phyloP scores from a whole-genome alignment of 2,329 filamentous ascomycete species.

The Hymenoscyphus fraxineus region DNA sequence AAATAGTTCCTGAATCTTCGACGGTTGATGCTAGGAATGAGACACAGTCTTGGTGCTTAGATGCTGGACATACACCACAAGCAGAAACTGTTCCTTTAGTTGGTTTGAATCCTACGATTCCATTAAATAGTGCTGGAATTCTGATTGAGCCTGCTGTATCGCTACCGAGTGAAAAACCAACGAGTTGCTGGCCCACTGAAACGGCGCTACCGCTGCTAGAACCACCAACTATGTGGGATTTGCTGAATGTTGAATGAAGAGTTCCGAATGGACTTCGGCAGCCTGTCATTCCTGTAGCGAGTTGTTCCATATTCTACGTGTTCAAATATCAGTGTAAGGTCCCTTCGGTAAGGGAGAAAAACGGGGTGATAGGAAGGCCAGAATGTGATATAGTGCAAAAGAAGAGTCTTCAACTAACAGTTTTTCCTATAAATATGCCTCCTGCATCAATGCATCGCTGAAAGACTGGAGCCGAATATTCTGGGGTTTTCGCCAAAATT shows the following conservation, averaged over 20 bases:
- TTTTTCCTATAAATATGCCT: slow-evolving; percentile 55
- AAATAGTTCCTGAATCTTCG: slow-evolving; percentile 45
- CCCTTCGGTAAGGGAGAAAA: neutral
- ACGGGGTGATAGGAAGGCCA: neutral
- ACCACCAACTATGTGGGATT: slow-evolving; percentile 49
- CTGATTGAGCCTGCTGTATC: slow-evolving; percentile 52
- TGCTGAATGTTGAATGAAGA: slow-evolving; percentile 45
- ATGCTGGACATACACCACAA: slow-evolving; percentile 47
- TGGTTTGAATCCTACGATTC: slow-evolving; percentile 45
- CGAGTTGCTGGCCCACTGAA: slow-evolving; percentile 46
- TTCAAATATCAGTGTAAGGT: neutral
- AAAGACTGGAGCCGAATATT: slow-evolving; percentile 43
- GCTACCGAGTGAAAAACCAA: slow-evolving; percentile 51
- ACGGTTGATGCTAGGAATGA: slow-evolving; percentile 45
- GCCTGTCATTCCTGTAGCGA: slow-evolving; percentile 54
- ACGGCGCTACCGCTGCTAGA: slow-evolving; percentile 52
- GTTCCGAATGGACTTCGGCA: slow-evolving; percentile 51
- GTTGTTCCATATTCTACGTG: slow-evolving; percentile 45
- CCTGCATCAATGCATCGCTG: slow-evolving; percentile 47
- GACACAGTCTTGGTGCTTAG: slow-evolving; percentile 50
- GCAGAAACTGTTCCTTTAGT: slow-evolving; percentile 48
- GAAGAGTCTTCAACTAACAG: slow-evolving; percentile 14
- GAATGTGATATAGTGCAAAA: neutral
- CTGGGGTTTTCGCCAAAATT: slow-evolving; percentile 44
- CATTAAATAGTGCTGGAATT: slow-evolving; percentile 48